phyloP scores from a whole-genome alignment of 352 stramenopile genomes.

The Globisporangium megalacanthum region DNA sequence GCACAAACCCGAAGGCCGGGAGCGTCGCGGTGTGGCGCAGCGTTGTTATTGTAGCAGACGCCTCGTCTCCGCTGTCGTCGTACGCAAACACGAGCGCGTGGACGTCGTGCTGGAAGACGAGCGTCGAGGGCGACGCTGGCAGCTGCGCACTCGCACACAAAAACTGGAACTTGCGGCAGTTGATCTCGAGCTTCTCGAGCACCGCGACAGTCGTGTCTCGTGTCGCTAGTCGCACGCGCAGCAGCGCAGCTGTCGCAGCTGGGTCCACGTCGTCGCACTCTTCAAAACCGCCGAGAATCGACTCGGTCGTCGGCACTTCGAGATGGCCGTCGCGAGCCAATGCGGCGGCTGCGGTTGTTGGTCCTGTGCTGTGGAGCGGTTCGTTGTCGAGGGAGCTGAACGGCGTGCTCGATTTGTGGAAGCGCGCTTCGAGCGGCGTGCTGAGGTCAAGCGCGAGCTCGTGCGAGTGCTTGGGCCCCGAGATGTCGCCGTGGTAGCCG shows the following conservation, averaged over 20 bases:
- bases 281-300: slow-evolving; percentile 72
- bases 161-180: slow-evolving; percentile 68
- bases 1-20: slow-evolving; percentile 78
- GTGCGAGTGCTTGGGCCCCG: slow-evolving; percentile 41
- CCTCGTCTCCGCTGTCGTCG: slow-evolving; percentile 4
- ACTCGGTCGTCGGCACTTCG: slow-evolving; percentile 68
- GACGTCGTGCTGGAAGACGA: slow-evolving; percentile 83
- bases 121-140: slow-evolving; percentile 10
- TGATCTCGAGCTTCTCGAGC: slow-evolving; percentile 44
- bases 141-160: slow-evolving; percentile 31
- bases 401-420: slow-evolving; percentile 75
- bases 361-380: slow-evolving; percentile 33
- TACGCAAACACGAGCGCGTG: slow-evolving; percentile 58
- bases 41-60: slow-evolving; percentile 18
- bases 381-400: slow-evolving; percentile 62
- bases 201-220: slow-evolving; percentile 18
- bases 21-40: slow-evolving; percentile 51
- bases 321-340: slow-evolving; percentile 31
- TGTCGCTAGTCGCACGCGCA: slow-evolving; percentile 35
- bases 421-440: slow-evolving; percentile 53
- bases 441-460: slow-evolving; percentile 45
- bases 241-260: slow-evolving; percentile 53
- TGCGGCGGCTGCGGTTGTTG: slow-evolving; percentile 12
- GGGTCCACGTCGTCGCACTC: slow-evolving; percentile 77
- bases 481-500: slow-evolving; percentile 69